These are phyloP conservation scores for Gaeumannomyces sp. DNA, from an alignment of 2,329 filamentous ascomycete genomes.

Conservation along the genomic window DNA sequence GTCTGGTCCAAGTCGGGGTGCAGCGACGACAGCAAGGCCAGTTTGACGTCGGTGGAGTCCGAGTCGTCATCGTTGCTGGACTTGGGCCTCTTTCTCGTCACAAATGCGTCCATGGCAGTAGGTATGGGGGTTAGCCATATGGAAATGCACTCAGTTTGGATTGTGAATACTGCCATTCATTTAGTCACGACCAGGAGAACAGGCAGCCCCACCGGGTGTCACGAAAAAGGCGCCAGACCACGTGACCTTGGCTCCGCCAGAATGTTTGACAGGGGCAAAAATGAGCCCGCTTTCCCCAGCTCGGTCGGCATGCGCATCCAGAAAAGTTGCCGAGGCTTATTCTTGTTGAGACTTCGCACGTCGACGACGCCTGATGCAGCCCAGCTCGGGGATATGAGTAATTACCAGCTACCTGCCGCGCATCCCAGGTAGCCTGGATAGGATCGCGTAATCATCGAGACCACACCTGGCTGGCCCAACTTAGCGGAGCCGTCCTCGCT, in stretches of 20 bases:
- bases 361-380: too few species aligned
- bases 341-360: too few species aligned
- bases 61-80: slow-evolving; percentile 41
- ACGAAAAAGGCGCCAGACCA: neutral
- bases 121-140: too few species aligned
- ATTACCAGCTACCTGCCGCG: too few species aligned
- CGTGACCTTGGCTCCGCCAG: neutral
- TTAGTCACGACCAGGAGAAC: neutral
- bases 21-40: slow-evolving; percentile 76
- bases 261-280: neutral
- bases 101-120: slow-evolving; percentile 49
- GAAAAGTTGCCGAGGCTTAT: neutral
- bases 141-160: too few species aligned
- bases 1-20: slow-evolving; percentile 59
- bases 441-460: too few species aligned
- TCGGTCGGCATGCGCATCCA: neutral
- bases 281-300: too few species aligned
- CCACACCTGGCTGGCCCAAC: too few species aligned
- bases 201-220: neutral
- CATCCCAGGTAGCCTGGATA: too few species aligned
- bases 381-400: too few species aligned
- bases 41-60: slow-evolving; percentile 82
- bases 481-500: too few species aligned
- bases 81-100: slow-evolving; percentile 49
- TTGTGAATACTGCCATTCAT: too few species aligned